Base-by-base conservation (phyloP, 2,329 filamentous ascomycete genomes). In the Lachnellula cervina region DNA sequence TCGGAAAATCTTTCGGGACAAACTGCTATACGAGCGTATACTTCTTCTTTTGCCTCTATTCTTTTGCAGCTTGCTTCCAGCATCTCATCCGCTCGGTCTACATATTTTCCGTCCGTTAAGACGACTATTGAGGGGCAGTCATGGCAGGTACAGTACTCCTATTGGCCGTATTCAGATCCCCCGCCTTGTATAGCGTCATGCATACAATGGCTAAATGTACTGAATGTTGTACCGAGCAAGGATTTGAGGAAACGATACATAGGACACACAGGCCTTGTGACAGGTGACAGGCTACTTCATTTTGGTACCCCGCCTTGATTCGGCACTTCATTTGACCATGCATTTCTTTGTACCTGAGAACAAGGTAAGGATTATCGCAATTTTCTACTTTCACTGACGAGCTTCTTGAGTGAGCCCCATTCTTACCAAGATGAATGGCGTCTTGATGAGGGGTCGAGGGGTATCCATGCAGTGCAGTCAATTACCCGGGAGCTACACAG, bases 311-410 rank as follows among this genome's bases (percentile, higher is more conserved):
- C 55, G 55, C 55, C 42, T 38, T 47, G 8, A 21, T 47, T 47
- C 51, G 55, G 46, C 32, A 51, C 47, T 42, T 48, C 37, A 40
- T 50, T 19, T 14, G 32, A 37, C 49, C 45, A n/a, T 25, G 34
- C 50, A 13, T 14, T 11, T 40, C 8, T 28, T 32, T 52, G 49
- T 56, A 53, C 54, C 45, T 56, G 50, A 51, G 42, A 11, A 23
- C 50, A 21, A 43, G 51, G 59, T 46, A 55, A 60, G 37, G 52
- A 58, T 59, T 55, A 34, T 43, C 52, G 23, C 17, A n/a, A 23
- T 28, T 32, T 17, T 38, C 35, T 28, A 21, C 34, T 4, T 19
- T 42, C 7, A 46, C 44, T 16, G 19, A 17, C 21, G 21, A 52
- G 5, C 17, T 17, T 14, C 16, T 25, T 48, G n/a, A 16, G 8